These are phyloP conservation scores for Aspergillus viridinutans DNA, from an alignment of 2,329 filamentous ascomycete genomes.

Conservation along the genomic window DNA sequence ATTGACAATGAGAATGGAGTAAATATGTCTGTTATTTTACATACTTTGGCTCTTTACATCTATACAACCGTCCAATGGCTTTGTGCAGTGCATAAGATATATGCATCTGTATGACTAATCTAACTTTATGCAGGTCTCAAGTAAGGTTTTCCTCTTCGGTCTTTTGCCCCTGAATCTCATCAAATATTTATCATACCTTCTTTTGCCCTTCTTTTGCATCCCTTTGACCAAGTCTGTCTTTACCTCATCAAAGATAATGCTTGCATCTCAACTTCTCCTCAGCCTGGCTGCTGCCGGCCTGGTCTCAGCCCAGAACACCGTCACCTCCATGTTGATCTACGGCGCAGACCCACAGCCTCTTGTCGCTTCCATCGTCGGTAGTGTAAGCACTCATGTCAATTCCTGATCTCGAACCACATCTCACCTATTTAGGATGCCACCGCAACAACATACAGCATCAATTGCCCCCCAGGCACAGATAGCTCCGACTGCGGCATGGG, in stretches of 20 bases:
- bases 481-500: conserved; percentile 24
- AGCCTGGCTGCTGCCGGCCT: conserved; percentile 15
- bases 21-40: not conserved
- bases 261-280: conserved; percentile 6
- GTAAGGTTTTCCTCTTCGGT: too few species aligned
- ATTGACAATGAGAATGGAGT: conserved; percentile 3
- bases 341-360: conserved; percentile 20
- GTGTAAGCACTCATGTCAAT: conserved; percentile 11
- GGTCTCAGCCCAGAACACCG: conserved; percentile 14
- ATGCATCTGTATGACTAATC: too few species aligned
- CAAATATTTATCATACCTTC: not conserved
- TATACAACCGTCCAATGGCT: too few species aligned
- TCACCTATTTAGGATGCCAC: conserved; percentile 14
- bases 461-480: conserved; percentile 20
- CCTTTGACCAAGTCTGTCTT: not conserved
- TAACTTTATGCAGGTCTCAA: too few species aligned
- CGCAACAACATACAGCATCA: conserved; percentile 24
- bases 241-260: not conserved
- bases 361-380: conserved; percentile 22
- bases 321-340: conserved; percentile 24
- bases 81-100: too few species aligned
- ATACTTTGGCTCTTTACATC: not conserved
- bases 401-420: not conserved
- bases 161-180: not conserved
- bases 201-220: not conserved